Evolutionary conservation across 192 early-diverging fungal species (phyloP).

Genomic region (Linnemannia elongata): DNA sequence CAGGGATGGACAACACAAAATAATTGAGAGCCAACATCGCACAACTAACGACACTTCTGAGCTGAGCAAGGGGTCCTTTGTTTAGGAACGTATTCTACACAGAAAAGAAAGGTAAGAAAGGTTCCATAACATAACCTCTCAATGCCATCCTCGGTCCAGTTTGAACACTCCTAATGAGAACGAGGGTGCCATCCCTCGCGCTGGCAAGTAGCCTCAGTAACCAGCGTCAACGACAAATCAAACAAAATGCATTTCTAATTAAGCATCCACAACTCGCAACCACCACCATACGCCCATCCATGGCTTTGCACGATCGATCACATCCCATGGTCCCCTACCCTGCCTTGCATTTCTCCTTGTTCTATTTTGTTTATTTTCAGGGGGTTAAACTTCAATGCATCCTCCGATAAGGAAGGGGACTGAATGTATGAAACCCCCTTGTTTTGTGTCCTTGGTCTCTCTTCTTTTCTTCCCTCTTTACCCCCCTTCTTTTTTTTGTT

Average conservation of each 20-base stretch:
- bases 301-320: not conserved
- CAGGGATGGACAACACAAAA: not conserved
- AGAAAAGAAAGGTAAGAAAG: too few relatives aligned
- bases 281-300: not conserved
- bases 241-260: too few relatives aligned
- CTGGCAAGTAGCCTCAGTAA: too few relatives aligned
- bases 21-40: not conserved
- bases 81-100: not conserved
- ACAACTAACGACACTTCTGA: not conserved
- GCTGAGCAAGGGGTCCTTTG: not conserved
- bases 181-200: too few relatives aligned
- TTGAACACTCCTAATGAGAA: too few relatives aligned
- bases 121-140: too few relatives aligned
- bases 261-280: too few relatives aligned
- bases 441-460: not conserved
- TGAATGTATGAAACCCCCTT: not conserved
- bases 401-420: not conserved
- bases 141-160: too few relatives aligned
- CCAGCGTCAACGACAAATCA: too few relatives aligned
- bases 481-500: not conserved
- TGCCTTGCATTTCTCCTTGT: not conserved
- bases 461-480: not conserved
- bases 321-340: not conserved
- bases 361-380: not conserved
- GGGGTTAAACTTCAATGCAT: not conserved